phyloP scores from a whole-genome alignment of 2,329 filamentous ascomycete genomes.

The Arachnomyces sp. region DNA sequence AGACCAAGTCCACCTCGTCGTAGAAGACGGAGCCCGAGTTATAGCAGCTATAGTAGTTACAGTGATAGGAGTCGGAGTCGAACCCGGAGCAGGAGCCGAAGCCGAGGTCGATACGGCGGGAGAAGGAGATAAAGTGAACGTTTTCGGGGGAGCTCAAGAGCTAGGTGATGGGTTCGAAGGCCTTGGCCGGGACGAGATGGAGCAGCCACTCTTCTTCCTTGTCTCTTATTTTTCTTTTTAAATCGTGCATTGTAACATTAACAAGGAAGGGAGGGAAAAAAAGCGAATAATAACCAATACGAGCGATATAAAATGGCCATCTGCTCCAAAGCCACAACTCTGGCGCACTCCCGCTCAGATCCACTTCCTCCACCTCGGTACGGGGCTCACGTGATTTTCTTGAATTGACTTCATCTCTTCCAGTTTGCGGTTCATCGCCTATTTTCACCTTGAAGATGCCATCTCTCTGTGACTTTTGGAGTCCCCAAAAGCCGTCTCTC shows the following conservation, averaged over 20 bases:
- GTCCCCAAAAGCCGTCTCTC: too few species aligned
- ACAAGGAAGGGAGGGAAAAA: conserved; percentile 2
- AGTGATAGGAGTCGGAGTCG: conserved; percentile 43
- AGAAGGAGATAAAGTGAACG: too few species aligned
- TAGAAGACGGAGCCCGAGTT: conserved; percentile 54
- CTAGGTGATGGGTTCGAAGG: background rate
- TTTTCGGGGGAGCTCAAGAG: background rate
- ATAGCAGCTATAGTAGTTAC: conserved; percentile 54
- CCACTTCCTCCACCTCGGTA: too few species aligned
- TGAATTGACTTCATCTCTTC: too few species aligned
- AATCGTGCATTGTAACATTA: background rate
- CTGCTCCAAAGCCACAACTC: too few species aligned
- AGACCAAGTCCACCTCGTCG: conserved; percentile 30
- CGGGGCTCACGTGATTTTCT: too few species aligned
- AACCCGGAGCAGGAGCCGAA: conserved; percentile 50
- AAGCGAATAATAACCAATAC: background rate
- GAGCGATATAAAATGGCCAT: too few species aligned
- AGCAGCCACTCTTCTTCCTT: too few species aligned
- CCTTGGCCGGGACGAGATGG: background rate
- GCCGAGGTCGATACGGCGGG: conserved; percentile 21
- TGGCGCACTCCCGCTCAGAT: too few species aligned
- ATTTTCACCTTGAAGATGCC: too few species aligned
- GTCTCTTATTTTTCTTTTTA: background rate
- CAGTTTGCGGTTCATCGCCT: too few species aligned
- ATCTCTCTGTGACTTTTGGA: too few species aligned